Conservation (phyloP, 176 grass and related monocot species). For the Musa troglodytarum region DNA sequence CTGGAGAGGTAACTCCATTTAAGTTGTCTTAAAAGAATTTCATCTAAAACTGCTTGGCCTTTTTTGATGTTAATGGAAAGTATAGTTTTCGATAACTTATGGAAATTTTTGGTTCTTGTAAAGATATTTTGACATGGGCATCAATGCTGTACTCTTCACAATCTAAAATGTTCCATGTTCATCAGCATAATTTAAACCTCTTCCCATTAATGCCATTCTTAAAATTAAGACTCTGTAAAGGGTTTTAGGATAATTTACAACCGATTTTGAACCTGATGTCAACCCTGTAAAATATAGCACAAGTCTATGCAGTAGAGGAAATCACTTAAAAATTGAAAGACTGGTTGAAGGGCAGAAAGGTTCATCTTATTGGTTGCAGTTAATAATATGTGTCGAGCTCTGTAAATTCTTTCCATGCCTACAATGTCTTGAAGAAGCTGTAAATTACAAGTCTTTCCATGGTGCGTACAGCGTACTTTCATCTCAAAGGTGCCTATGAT, state of each 20-base stretch:
- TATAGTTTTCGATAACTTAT: not conserved
- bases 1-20: constrained; percentile 56
- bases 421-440: too few species aligned
- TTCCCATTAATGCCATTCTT: not conserved
- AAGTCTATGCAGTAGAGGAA: not conserved
- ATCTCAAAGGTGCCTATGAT: too few species aligned
- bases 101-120: not conserved
- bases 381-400: too few species aligned
- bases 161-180: not conserved
- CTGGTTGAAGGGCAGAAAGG: too few species aligned
- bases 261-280: not conserved
- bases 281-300: not conserved
- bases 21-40: not conserved
- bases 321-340: too few species aligned
- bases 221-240: not conserved
- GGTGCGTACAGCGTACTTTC: too few species aligned
- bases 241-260: not conserved
- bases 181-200: not conserved
- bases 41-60: not conserved
- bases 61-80: not conserved
- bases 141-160: not conserved
- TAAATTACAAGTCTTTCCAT: too few species aligned
- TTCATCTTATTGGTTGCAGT: too few species aligned
- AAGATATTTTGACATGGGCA: not conserved
- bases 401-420: too few species aligned